A percentile compares a stretch with the other conserved stretches of the same genome.
phyloP scores from a whole-genome alignment of 345 rosid genomes.

The Noccaea caerulescens region DNA sequence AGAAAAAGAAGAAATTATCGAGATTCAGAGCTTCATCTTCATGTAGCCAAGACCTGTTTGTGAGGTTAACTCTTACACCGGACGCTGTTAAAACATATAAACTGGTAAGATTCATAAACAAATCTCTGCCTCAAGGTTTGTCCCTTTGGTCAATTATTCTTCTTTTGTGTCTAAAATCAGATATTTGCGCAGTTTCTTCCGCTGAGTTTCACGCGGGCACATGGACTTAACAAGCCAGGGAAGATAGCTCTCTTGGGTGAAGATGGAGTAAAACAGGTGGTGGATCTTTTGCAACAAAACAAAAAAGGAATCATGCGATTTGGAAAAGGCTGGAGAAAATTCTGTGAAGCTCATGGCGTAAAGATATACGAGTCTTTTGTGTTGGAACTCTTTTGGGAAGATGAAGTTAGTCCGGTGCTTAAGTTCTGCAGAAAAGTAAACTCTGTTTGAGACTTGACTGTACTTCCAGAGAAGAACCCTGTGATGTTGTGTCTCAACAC shows the following conservation, averaged over 20 bases:
- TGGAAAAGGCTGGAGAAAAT: slow-evolving; percentile 40
- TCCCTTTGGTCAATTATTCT: background rate
- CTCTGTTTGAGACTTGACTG: slow-evolving; percentile 16
- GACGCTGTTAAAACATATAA: background rate
- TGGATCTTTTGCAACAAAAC: slow-evolving; percentile 17
- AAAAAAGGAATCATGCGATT: background rate
- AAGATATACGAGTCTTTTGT: slow-evolving; percentile 27
- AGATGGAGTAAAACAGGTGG: slow-evolving; percentile 26
- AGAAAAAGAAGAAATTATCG: slow-evolving; percentile 3
- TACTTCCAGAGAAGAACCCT: background rate
- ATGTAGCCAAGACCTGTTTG: slow-evolving; percentile 17
- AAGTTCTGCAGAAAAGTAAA: slow-evolving; percentile 31
- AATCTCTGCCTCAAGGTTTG: slow-evolving; percentile 4
- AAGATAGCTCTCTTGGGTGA: slow-evolving; percentile 30
- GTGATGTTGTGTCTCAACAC: slow-evolving; percentile 18
- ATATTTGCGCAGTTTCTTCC: slow-evolving; percentile 32
- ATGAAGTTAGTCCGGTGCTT: slow-evolving; percentile 32
- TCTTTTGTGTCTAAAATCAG: background rate
- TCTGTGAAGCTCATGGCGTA: slow-evolving; percentile 34
- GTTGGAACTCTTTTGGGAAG: slow-evolving; percentile 33
- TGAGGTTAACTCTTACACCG: slow-evolving; percentile 33
- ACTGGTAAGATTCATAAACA: slow-evolving; percentile 18
- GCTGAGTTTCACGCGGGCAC: slow-evolving; percentile 13
- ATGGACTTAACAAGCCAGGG: slow-evolving; percentile 28
- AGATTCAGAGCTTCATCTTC: slow-evolving; percentile 33